A percentile compares a stretch with the other conserved stretches of the same genome.
Evolutionary conservation across 73 alveolate genomes (phyloP).

Genomic region (Paramecium sonneborni): DNA sequence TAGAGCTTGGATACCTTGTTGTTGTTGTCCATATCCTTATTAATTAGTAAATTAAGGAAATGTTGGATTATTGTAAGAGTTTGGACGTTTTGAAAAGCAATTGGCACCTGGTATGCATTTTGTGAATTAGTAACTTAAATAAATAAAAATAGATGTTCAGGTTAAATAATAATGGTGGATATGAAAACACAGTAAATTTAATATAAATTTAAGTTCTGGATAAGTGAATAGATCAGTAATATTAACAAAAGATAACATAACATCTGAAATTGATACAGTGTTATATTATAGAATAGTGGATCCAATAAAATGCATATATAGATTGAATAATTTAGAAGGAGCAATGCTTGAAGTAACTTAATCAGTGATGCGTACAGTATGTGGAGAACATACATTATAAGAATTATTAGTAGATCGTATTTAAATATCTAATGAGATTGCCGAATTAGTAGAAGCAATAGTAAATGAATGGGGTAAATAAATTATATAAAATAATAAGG

Average conservation of each 20-base stretch:
- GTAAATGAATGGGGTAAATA: constrained; percentile 61
- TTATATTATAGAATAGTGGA: constrained; percentile 60
- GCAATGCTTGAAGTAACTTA: constrained; percentile 54
- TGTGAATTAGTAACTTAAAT: constrained; percentile 1
- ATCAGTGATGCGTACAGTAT: constrained; percentile 52
- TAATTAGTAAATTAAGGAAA: not conserved
- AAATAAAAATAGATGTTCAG: constrained; percentile 22
- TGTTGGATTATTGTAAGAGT: constrained; percentile 39
- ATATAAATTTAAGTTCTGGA: not conserved
- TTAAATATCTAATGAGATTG: constrained; percentile 9
- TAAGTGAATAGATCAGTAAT: not conserved
- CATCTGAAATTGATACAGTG: constrained; percentile 40
- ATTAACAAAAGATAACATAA: constrained; percentile 56
- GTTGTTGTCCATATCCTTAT: constrained; percentile 47
- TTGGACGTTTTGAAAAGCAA: constrained; percentile 3
- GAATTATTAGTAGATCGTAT: constrained; percentile 52
- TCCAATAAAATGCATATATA: constrained; percentile 49
- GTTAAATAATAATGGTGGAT: not conserved
- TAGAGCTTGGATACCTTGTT: constrained; percentile 49
- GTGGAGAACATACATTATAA: constrained; percentile 40
- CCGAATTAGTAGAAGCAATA: constrained; percentile 18
- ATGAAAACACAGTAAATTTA: constrained; percentile 44
- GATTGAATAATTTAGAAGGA: constrained; percentile 12
- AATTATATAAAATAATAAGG: not conserved
- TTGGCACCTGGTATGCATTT: constrained; percentile 31